Base-by-base conservation (phyloP, 177 flowering plant genomes). In the Tripterygium wilfordii region DNA sequence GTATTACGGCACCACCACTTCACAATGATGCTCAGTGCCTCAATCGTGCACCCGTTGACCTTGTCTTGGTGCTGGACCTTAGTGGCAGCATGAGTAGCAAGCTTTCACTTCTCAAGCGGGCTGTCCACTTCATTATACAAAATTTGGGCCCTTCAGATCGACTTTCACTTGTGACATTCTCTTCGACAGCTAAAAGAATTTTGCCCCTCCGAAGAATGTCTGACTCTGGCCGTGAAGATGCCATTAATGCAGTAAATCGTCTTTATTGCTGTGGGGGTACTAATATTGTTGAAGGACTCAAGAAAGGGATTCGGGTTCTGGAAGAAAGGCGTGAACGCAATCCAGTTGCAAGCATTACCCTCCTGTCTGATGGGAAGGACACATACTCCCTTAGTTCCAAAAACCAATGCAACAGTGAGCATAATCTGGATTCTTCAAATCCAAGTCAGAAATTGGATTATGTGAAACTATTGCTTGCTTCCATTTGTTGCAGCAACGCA, bases 1-100 rank as follows among this genome's bases (percentile, higher is more conserved):
- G 48, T 10, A 20, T 56, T 10, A 20, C 20, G 24, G 65, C 61
- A 10, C 65, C 62, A 13, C 10, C 60, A 1, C 47, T 54, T 23
- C 38, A 19, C 19, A 15, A 14, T 4, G 37, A 31, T 37, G n/a
- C 32, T n/a, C 38, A 5, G 0, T 14, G 5, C 10, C 20, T 36
- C 19, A 35, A 27, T 23, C 69, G 68, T 24, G 71, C 68, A 8
- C 78, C 78, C 0, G 42, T 63, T 21, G 78, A 72, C 50, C 59
- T 72, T 18, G 71, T 72, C 6, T 41, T 64, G 0, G 71, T 72
- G 13, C 63, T 66, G 12, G 75, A 70, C 41, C 56, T 70, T 1
- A 66, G 75, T 60, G 71, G 69, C 8, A 69, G 78, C 67, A 69
- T 69, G 71, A 45, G 42, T 8, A 63, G 64, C 22, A 39, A 66